Base-by-base conservation (phyloP, 331 rosid species). In the Pyrus hybrid region DNA sequence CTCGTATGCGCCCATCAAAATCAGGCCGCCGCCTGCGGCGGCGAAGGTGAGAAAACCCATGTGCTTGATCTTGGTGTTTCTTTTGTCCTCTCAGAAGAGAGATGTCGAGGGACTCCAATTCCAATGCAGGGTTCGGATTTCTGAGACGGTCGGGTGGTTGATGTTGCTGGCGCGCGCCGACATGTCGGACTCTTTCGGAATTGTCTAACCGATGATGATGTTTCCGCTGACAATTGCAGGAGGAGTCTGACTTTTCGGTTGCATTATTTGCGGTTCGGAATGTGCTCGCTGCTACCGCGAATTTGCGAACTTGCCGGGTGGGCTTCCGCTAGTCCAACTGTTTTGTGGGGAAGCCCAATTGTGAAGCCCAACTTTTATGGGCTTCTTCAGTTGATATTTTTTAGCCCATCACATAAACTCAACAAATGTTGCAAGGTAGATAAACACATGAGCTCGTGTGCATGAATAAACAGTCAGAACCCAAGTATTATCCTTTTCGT, bases 41-140 rank as follows among this genome's bases (percentile, higher is more conserved):
- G 87, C 71, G 70, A 82, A 72, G 49, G 80, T 20, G 83, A 84
- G 75, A 74, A 85, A 81, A 13, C 87, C 91, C 91, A 87, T 87
- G 56, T 16, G 8, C 35, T 47, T 63, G 62, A 20, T 54, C 33
- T 49, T 49, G 56, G 56, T 49, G 3, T 0, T 30, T 13, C 21
- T 8, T 7, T 32, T 18, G 0, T 13, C 37, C 5, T 68, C 22
- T 68, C 65, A 14, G 17, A 16, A 9, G 2, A 58, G 51, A 30
- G 76, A 70, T 43, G 64, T 70, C 22, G 56, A 60, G 1, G 56
- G 71, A 8, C 28, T 13, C 41, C 75, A 54, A n/a, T 2, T 32
- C 60, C 49, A 54, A n/a, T 1, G 33, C 10, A 4, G 2, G 3
- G 68, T 63, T 30, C 8, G 18, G 49, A 1, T 70, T 30, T 71